Evolutionary conservation across 306 rosid genomes (phyloP), one percentile per base, ranked within the genome.

Genomic region (Acacia melanoxylon): DNA sequence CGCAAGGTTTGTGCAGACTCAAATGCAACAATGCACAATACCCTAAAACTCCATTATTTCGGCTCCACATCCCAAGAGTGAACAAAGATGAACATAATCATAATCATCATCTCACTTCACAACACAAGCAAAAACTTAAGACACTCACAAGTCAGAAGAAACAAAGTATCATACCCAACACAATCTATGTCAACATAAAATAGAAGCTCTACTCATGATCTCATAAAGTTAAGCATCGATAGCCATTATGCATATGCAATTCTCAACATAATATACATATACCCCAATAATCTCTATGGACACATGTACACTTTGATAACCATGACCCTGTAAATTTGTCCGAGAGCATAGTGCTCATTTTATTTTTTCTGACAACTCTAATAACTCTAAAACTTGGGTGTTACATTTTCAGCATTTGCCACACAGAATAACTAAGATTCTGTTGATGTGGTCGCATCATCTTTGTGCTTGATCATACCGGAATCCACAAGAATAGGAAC

Each of bases 381-480:
- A 72, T 24, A 71, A 79, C 68, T 22, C 52, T 14, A 73, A 86
- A 80, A 54, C 83, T 27, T 56, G 44, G 79, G 79, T 62, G 82
- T 74, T 81, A 84, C 65, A 83, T 75, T 83, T 85, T 84, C 87
- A 89, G 73, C 75, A 66, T 42, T 65, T 25, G 52, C 29, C 61
- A 81, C 61, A 74, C 33, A 51, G 52, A 74, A 79, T 61, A 74
- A 79, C 92, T 95, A 93, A 58, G 94, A 86, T 74, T 90, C 97
- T 31, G 89, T 33, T 17, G 99, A 93, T 46, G 99, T 83, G 51
- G 99, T 85, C 7, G 91, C 88, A 70, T 96, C 93, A 52, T 96
- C 99, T 85, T 90, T 96, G 94, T 96, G 98, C 97, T 96, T 96
- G 81, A 96, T 89, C 97, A 93, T 92, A 68, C 99, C 98, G 85